Evolutionary conservation across 2,329 filamentous ascomycete genomes (phyloP), one percentile per base, ranked within the genome.

Genomic region (Sphaerulina vaccinii): DNA sequence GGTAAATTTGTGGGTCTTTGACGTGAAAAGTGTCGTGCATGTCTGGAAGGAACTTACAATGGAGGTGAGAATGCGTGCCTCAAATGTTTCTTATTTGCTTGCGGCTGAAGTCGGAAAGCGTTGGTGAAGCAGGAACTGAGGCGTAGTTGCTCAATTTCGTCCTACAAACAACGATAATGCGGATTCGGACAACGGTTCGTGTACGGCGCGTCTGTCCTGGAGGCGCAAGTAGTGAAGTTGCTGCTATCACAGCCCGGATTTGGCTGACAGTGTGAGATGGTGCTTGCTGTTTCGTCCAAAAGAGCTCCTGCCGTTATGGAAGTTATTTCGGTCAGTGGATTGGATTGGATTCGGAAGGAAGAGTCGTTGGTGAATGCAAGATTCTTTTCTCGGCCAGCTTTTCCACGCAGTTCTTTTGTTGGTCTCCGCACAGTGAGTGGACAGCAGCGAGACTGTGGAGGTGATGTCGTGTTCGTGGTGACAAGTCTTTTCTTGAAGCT

Each of bases 51-150:
- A 32, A 16, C 23, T 35, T 42, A 33, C 35, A 41, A 4, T 21
- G 35, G 18, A 36, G n/a, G 18, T 22, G 10, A 13, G 27, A 22
- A 21, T 22, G 27, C 19, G n/a, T n/a, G 27, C 36, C 13, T 3
- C 24, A 8, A 42, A 36, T 33, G 18, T 49, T 13, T 27, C n/a
- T 19, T 16, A 42, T 37, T 33, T 52, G 33, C 15, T 24, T 23
- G 15, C 24, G 38, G 42, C 18, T 11, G 21, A 37, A 24, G 18
- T 21, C 23, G 49, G 43, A 43, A 24, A 39, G 50, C 21, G 50
- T 22, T 39, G 45, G 37, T 15, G 44, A 41, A 39, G 50, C 36
- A 36, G 44, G 50, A 52, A 24, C 27, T 32, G 35, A 45, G 38
- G 29, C 43, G 50, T 10, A 21, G 29, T 29, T 46, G 44, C 43